Evolutionary conservation across 2,329 filamentous ascomycete genomes (phyloP).

Genomic region (Tolypocladium guangdongense): DNA sequence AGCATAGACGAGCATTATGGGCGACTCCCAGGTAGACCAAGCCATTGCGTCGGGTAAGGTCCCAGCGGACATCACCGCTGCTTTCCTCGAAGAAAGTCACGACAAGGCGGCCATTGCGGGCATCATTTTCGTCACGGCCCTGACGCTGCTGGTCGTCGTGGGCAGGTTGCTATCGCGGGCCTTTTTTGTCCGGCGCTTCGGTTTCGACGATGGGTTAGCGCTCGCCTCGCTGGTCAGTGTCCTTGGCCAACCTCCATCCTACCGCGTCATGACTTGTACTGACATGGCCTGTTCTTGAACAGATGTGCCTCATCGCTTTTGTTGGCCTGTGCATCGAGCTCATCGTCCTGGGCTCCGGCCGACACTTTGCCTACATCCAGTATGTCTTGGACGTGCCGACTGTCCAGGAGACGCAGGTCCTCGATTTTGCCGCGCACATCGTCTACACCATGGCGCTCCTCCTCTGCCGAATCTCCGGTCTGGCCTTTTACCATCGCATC

Average conservation of each 20-base stretch:
- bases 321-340: conserved; percentile 30
- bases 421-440: conserved; percentile 40
- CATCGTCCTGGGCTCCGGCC: conserved; percentile 35
- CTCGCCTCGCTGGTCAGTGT: conserved; percentile 22
- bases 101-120: conserved; percentile 26
- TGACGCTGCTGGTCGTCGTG: conserved; percentile 23
- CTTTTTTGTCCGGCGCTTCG: conserved; percentile 24
- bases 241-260: neutral
- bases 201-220: conserved; percentile 27
- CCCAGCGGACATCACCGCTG: conserved; percentile 20
- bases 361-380: conserved; percentile 33
- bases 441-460: conserved; percentile 39
- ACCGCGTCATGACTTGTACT: neutral
- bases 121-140: conserved; percentile 24
- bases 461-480: conserved; percentile 37
- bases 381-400: conserved; percentile 32
- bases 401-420: conserved; percentile 30
- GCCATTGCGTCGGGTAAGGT: conserved; percentile 25
- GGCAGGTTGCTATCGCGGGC: conserved; percentile 22
- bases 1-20: conserved; percentile 7
- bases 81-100: conserved; percentile 23
- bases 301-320: conserved; percentile 29
- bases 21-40: conserved; percentile 13
- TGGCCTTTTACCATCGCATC: conserved; percentile 39
- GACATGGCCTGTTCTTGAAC: neutral